Evolutionary conservation across 1,139 yeast genomes (phyloP), one percentile per base, ranked within the genome.

Genomic region (Barnettozyma hawaiiensis): DNA sequence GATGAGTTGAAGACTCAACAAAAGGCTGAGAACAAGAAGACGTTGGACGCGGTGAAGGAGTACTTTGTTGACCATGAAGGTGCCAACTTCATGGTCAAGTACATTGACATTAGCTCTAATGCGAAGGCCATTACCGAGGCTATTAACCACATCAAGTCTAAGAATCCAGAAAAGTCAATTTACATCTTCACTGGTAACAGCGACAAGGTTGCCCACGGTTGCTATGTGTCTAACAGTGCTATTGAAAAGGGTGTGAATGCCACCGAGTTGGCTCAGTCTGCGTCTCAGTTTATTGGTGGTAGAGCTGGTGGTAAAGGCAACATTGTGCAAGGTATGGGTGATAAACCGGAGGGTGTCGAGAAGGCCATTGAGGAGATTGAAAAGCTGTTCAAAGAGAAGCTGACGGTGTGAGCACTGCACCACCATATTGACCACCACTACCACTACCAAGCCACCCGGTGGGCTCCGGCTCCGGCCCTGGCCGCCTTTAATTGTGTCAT

Each of bases 291-390:
- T 57, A 79, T 94, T 55, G 99, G 98, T 52, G 99, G 99, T 65
- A 86, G 85, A 64, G 95, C 96, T 47, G 99, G 99, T 67, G 99
- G 99, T 64, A 92, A 87, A 67, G 97, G 97, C 49, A 86, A 89
- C 55, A 81, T 90, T 47, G 87, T 89, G 53, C 98, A 92, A 70
- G 99, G 99, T 64, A 84, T 89, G 80, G 98, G 98, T 58, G 87
- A 82, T 56, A 85, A 86, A 49, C 75, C 80, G 32, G 72, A 68
- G 35, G 86, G 85, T 51, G 73, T 89, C 45, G 71, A 71, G 35
- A 75, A 71, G 34, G 99, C 98, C 24, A 70, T 90, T 50, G 76
- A 72, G 33, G 87, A 81, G 53, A 76, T 90, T 43, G 72, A 73
- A 49, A 69, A 72, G 53, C 61, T 78, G 45, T 73, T 89, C 54